Percentiles rank a stretch among this genome's conserved stretches.
phyloP scores from a whole-genome alignment of 192 early-diverging fungal genomes.

The Oehlia diaphana region DNA sequence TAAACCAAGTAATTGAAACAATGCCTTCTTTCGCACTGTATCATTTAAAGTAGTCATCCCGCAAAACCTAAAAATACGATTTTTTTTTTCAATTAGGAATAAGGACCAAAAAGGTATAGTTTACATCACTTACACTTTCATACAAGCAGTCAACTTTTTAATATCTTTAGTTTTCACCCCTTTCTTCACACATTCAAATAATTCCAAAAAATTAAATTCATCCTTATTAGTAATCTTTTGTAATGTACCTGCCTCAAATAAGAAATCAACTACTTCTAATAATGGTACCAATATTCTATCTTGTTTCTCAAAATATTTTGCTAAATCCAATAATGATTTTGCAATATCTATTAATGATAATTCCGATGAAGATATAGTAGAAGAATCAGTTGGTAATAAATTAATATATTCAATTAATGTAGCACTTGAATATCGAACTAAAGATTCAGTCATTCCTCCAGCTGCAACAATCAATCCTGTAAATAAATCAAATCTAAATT shows the following conservation, averaged over 20 bases:
- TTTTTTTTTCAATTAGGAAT: background rate
- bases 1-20: slow-evolving; percentile 63
- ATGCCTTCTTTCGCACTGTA: slow-evolving; percentile 47
- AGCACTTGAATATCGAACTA: slow-evolving; percentile 69
- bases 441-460: slow-evolving; percentile 76
- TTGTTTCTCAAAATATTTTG: slow-evolving; percentile 43
- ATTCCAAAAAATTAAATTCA: slow-evolving; percentile 27
- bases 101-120: no score
- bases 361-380: background rate
- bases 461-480: slow-evolving; percentile 73
- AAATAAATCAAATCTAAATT: slow-evolving; percentile 60
- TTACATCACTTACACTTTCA: slow-evolving; percentile 59
- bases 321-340: slow-evolving; percentile 44
- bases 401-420: slow-evolving; percentile 61
- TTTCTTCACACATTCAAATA: slow-evolving; percentile 47
- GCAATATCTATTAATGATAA: slow-evolving; percentile 46
- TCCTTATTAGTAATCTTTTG: slow-evolving; percentile 34
- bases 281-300: slow-evolving; percentile 72
- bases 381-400: slow-evolving; percentile 36
- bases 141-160: slow-evolving; percentile 61
- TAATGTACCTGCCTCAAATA: slow-evolving; percentile 56
- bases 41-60: slow-evolving; percentile 45
- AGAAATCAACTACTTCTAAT: slow-evolving; percentile 66
- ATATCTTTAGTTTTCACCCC: slow-evolving; percentile 58
- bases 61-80: slow-evolving; percentile 44